Evolutionary conservation across 306 rosid species (phyloP).

Genomic region (Quercus gilva): DNA sequence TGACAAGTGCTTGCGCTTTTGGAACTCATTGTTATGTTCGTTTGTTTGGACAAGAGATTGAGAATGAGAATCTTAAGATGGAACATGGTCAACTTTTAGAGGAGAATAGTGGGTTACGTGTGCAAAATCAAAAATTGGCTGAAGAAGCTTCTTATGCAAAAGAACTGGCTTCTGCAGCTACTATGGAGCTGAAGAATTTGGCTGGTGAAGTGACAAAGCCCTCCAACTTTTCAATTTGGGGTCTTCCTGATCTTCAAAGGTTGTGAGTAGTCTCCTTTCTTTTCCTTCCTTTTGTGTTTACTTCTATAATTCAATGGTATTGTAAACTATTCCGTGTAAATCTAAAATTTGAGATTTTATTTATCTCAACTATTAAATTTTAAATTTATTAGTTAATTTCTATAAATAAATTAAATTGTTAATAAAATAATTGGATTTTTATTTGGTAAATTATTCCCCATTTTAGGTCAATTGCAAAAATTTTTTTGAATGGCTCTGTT

Average conservation of each 20-base stretch:
- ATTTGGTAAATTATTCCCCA: constrained; percentile 15
- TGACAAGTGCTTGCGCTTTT: too few relatives aligned
- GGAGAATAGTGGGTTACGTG: too few relatives aligned
- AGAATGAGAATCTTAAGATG: too few relatives aligned
- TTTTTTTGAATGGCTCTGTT: constrained; percentile 56
- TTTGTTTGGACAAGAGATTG: too few relatives aligned
- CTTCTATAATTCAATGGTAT: not conserved
- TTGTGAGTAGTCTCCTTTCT: constrained; percentile 50
- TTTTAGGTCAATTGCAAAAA: constrained; percentile 86
- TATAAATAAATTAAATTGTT: constrained; percentile 8
- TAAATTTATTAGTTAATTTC: not conserved
- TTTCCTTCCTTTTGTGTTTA: not conserved
- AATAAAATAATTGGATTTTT: constrained; percentile 6
- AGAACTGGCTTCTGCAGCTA: too few relatives aligned
- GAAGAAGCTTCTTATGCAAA: too few relatives aligned
- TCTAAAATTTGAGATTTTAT: not conserved
- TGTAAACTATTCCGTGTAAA: too few relatives aligned
- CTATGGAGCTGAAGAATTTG: too few relatives aligned
- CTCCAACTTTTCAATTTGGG: constrained; percentile 33
- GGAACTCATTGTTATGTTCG: too few relatives aligned
- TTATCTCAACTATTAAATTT: not conserved
- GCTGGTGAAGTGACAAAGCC: constrained; percentile 16
- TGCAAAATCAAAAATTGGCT: too few relatives aligned
- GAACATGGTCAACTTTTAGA: too few relatives aligned
- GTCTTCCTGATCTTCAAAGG: constrained; percentile 63